Base-by-base conservation (phyloP, 169 alveolate species). In the Eimeria maxima region DNA sequence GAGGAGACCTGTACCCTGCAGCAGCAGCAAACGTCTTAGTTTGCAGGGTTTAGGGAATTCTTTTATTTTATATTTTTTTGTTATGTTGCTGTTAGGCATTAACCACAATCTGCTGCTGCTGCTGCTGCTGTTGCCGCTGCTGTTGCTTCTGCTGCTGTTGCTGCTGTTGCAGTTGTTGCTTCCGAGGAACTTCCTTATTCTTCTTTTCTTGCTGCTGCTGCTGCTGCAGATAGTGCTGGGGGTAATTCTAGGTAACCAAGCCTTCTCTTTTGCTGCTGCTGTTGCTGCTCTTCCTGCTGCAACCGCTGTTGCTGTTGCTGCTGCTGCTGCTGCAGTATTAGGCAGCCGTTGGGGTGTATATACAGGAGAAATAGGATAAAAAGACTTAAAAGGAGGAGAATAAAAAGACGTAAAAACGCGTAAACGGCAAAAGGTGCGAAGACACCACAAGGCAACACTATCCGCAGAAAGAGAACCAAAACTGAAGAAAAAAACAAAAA, bases 101-200 rank as follows among this genome's bases (percentile, higher is more conserved):
- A 18, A 7, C 20, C 29, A 24, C n/a, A 7, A 44, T 20, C 47
- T 38, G 55, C 18, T 73, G 53, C 50, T 33, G 84, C 50, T n/a
- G 84, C 13, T 27, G 24, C 81, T 7, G 4, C 42, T 18, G 10
- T 10, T 38, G 22, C 6, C 45, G 47, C n/a, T 38, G 10, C 47
- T 71, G 38, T 45, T 71, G 81, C 81, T 13, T 7, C 81, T 13
- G 81, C 16, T 38, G 44, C 6, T 27, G 42, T 45, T 38, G 81
- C 81, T 71, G 81, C 81, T 71, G 81, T 24, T 38, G 47, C 81
- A 10, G 53, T 24, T 18, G 81, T 16, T 71, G 81, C 81, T 29
- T 18, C 47, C 14, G 60, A n/a, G 20, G n/a, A 50, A 50, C 18
- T 11, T 50, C 11, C 57, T 50, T 50, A 5, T 50, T 50, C 57